Base-by-base conservation (phyloP, 352 stramenopile species). In the Pythium oligandrum region DNA sequence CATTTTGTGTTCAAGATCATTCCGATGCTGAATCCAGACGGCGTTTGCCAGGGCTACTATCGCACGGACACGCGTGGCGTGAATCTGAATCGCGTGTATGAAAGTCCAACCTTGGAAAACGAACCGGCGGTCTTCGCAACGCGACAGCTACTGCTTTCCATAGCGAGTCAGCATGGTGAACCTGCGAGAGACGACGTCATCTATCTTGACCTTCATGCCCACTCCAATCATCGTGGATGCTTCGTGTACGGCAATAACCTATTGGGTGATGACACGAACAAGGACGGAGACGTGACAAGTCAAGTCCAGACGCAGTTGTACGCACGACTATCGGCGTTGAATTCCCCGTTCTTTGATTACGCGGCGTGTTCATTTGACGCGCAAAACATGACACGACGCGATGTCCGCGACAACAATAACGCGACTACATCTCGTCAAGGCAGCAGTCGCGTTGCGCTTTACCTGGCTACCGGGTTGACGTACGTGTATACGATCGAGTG, bases 401-500 rank as follows among this genome's bases (percentile, higher is more conserved):
- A 90, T 66, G 59, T 79, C 6, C 71, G 73, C n/a, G 59, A 78
- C 32, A 83, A 83, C 49, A 65, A 68, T 43, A 80, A 83, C 51
- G 71, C 66, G 5, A 71, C 71, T 2, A 81, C 73, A 8, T 83
- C 71, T 4, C 64, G 73, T 1, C 73, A 88, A 59, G 90, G 90
- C 17, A 79, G 73, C 10, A 90, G 84, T 34, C 72, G 90, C 12
- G 90, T 97, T 3, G 86, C 71, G 39, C 49, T 91, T 9, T 90
- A 79, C 54, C 70, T 61, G 12, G 74, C 74, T n/a, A 93, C 83
- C 3, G 75, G 72, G 31, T 63, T 86, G n/a, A 75, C 63, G 37
- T 79, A 84, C 55, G 83, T 91, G 44, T 97, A 97, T 69, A 97
- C 90, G 7, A 78, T 97, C 38, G 90, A 97, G 66, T 96, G 88